Evolutionary conservation across 176 grass and related monocot species (phyloP), one percentile per base, ranked within the genome.

Genomic region (Cenchrus fungigraminus): DNA sequence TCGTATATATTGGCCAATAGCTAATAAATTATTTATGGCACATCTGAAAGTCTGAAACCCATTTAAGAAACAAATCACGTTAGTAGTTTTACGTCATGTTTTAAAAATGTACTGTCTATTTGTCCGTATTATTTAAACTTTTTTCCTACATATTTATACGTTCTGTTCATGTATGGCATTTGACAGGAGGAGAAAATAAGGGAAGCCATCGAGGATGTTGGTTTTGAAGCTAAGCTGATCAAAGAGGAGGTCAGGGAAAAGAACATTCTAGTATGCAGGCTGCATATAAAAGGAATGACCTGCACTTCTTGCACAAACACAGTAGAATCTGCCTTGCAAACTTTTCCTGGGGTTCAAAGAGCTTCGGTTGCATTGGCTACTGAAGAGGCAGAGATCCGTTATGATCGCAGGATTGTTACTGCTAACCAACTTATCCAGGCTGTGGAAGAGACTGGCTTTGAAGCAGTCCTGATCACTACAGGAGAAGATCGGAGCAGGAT

Each of bases 261-360:
- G 65, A 87, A 62, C 54, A 88, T 88, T 89, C 63, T 92, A 80
- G 81, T 81, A 58, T 97, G 95, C 66, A 94, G 92, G 56, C 45
- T 97, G 73, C 92, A 91, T 50, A 91, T 97, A 91, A 97, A 92
- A 84, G 95, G 90, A 78, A 97, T 97, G 95, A 89, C 81, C 52
- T 92, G 95, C 65, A 94, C 95, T 12, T 89, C 95, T 80, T 97
- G 95, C 82, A 44, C 92, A 70, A 76, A 19, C 32, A 91, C 88
- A 31, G 79, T 97, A 25, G 92, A 97, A 84, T 94, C 88, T 74
- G 78, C 84, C 74, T 78, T 97, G 86, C 86, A 87, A 83, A 82
- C 70, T 75, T 59, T 97, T 86, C 78, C 81, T 50, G 95, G 95
- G 65, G 84, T 94, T 73, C 88, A 92, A 74, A 97, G 88, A 77